A percentile compares a stretch with the other conserved stretches of the same genome.
phyloP scores from a whole-genome alignment of 2,329 filamentous ascomycete genomes.

The Calycina marina region DNA sequence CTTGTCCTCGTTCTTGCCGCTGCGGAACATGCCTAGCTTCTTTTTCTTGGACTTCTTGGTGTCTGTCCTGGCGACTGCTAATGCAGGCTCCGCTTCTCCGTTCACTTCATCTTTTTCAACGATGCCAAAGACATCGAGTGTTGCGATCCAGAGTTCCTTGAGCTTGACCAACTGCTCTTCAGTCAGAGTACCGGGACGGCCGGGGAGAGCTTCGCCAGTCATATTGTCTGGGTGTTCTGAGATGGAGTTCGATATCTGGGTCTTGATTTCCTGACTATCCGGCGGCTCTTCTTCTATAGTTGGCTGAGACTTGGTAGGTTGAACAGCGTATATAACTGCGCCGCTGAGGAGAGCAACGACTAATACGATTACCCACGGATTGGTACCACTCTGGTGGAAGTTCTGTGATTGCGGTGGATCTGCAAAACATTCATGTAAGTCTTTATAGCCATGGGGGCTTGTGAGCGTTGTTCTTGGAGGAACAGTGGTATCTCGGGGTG shows the following conservation, averaged over 20 bases:
- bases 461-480: too few species aligned
- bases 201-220: conserved; percentile 38
- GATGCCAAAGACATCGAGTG: conserved; percentile 64
- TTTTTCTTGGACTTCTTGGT: conserved; percentile 57
- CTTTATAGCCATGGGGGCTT: too few species aligned
- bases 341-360: conserved; percentile 3
- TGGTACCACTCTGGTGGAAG: conserved; percentile 6
- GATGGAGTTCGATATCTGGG: too few species aligned
- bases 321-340: conserved; percentile 7
- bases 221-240: conserved; percentile 20
- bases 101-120: conserved; percentile 22
- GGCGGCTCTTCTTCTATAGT: too few species aligned
- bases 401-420: neutral
- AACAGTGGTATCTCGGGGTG: too few species aligned
- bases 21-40: conserved; percentile 52
- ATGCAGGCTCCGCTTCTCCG: conserved; percentile 8
- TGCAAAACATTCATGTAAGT: neutral
- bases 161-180: conserved; percentile 78
- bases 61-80: conserved; percentile 13
- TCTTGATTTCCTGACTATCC: too few species aligned
- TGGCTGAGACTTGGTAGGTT: conserved; percentile 1
- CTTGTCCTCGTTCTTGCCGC: conserved; percentile 35
- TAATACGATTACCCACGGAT: conserved; percentile 8
- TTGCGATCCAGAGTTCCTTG: conserved; percentile 68
- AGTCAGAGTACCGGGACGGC: conserved; percentile 78